Percentiles rank a stretch among this genome's conserved stretches.
These are phyloP conservation scores for Penicillium janthinellum DNA, from an alignment of 2,329 filamentous ascomycete species.

Conservation along the genomic window DNA sequence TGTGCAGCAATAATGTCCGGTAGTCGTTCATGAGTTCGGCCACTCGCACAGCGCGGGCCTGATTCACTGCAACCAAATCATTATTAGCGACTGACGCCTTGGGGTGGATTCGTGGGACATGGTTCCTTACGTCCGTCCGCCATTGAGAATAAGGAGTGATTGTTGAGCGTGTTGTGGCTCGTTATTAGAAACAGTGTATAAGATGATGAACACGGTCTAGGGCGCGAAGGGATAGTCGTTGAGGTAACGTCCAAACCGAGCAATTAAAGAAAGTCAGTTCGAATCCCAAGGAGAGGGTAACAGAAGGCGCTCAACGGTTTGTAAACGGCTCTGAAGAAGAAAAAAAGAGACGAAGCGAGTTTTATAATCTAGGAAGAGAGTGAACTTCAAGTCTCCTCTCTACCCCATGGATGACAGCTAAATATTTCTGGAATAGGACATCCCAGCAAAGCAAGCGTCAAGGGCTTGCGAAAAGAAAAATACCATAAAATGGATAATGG, in stretches of 20 bases:
- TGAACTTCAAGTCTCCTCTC: conserved; percentile 2
- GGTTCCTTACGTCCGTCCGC: conserved; percentile 57
- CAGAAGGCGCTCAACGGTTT: conserved; percentile 7
- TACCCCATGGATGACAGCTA: conserved; percentile 23
- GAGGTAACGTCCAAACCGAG: conserved; percentile 1
- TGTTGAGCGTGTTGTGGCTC: background rate
- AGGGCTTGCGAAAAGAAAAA: background rate
- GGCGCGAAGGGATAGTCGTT: conserved; percentile 7
- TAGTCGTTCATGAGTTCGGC: conserved; percentile 67
- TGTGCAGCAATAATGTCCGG: conserved; percentile 61
- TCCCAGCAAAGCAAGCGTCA: conserved; percentile 4
- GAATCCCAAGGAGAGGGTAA: conserved; percentile 7
- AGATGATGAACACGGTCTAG: background rate
- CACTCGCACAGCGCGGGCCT: conserved; percentile 63
- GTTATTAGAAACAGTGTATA: background rate
- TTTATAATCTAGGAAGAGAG: conserved; percentile 11
- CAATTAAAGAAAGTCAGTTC: conserved; percentile 6
- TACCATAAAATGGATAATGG: conserved; percentile 4
- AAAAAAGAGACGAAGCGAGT: conserved; percentile 1
- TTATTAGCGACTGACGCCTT: background rate
- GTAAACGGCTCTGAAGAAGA: conserved; percentile 8
- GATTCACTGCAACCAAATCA: conserved; percentile 55
- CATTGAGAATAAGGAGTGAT: conserved; percentile 40
- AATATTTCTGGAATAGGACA: conserved; percentile 8
- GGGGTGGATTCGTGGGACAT: background rate